Base-by-base conservation (phyloP, 225 moss, liverwort and hornwort species). In the Sphagnum tenellum region DNA sequence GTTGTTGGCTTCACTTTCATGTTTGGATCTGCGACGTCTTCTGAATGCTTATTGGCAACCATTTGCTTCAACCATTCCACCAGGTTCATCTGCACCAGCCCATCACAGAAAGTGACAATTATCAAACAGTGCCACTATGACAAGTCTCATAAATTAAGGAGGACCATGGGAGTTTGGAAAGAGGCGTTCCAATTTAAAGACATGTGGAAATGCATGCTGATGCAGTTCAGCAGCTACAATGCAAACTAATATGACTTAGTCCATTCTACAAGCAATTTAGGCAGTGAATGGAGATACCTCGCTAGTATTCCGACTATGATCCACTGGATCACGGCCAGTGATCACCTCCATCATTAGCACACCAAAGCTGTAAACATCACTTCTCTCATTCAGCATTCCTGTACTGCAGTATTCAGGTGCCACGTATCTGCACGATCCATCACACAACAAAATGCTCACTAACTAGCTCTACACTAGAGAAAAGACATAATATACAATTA, bases 1-100 rank as follows among this genome's bases (percentile, higher is more conserved):
- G 96, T 92, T 66, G 89, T 85, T 50, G 96, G 96, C 79, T 90
- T 96, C 78, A 85, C 75, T 73, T 88, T 89, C 81, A 96, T 78
- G 69, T 77, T 75, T 71, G 96, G 96, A 89, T 96, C 96, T 63
- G 96, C 96, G 77, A 96, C 96, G 77, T 96, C 96, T 77, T 96
- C 96, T 69, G 96, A 96, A 69, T 90, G 88, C 80, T 92, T 87
- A 71, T 86, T 96, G 56, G 92, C 96, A 48, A 96, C 96, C 96
- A 96, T 96, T 78, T 92, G 88, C 75, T 96, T 96, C 72, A 96
- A 84, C 96, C 96, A 96, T 72, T 96, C 96, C 64, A 96, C 96
- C 66, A 96, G 78, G 65, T 96, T 96, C 49, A 96, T 92, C 95
- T 95, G 86, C 78, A 69, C 7, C 48, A 3, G 5, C 5, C 49